Conservation (phyloP, 2,329 filamentous ascomycete genomes). For the Alternaria atra region DNA sequence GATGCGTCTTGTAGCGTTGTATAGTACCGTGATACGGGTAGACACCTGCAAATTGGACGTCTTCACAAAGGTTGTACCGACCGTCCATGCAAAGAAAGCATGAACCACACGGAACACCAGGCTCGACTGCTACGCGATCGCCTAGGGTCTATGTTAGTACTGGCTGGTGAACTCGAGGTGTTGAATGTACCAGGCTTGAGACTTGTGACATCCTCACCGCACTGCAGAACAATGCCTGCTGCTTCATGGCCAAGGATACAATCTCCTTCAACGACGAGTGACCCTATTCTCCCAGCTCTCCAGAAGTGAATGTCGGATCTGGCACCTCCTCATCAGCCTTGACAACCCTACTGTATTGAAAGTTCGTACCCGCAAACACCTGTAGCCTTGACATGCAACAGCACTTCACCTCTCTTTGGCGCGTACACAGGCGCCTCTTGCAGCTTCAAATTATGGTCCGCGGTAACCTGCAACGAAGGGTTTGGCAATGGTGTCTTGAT, state of each 20-base stretch:
- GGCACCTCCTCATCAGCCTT: background rate
- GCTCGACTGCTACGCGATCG: conserved; percentile 73
- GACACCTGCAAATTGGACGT: conserved; percentile 69
- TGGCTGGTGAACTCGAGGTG: background rate
- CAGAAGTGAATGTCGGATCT: conserved; percentile 75
- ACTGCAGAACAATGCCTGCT: conserved; percentile 67
- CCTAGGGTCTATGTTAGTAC: conserved; percentile 45
- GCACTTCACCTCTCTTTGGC: conserved; percentile 63
- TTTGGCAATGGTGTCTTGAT: conserved; percentile 53
- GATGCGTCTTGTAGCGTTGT: conserved; percentile 69
- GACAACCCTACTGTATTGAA: background rate
- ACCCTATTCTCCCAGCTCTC: conserved; percentile 71
- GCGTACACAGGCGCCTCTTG: conserved; percentile 66
- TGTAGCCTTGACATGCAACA: conserved; percentile 69
- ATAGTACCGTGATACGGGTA: conserved; percentile 69
- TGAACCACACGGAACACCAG: conserved; percentile 68
- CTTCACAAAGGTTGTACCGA: conserved; percentile 70
- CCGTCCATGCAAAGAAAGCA: conserved; percentile 69
- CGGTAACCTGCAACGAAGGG: conserved; percentile 67
- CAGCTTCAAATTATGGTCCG: conserved; percentile 66
- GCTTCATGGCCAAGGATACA: conserved; percentile 73
- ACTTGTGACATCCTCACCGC: conserved; percentile 63
- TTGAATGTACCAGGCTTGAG: conserved; percentile 56
- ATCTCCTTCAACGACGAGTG: conserved; percentile 68
- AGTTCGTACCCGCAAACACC: conserved; percentile 68